These are phyloP conservation scores for Ophiorrhiza pumila DNA, from an alignment of 257 asterid species.

Conservation along the genomic window DNA sequence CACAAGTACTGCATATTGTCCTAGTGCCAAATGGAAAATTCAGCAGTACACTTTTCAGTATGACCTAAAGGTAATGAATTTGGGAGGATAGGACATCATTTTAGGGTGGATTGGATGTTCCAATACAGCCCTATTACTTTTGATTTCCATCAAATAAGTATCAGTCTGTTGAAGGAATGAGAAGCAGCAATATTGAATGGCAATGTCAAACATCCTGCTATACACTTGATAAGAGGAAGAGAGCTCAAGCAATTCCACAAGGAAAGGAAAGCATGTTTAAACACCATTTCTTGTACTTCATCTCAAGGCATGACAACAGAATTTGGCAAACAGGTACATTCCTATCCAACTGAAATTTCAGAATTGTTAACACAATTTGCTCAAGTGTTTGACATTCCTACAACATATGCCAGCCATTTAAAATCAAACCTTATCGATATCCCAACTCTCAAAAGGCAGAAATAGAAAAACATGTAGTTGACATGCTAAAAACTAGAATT, in stretches of 20 bases:
- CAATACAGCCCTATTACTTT: not conserved
- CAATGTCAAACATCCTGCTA: not conserved
- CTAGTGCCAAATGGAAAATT: not conserved
- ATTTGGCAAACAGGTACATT: too few species aligned
- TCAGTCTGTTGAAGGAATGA: not conserved
- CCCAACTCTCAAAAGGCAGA: too few species aligned
- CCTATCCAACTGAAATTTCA: not conserved
- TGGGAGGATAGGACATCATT: not conserved
- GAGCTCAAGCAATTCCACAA: not conserved
- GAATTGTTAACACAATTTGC: not conserved
- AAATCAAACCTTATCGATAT: not conserved
- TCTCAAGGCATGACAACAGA: too few species aligned
- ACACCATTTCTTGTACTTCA: too few species aligned
- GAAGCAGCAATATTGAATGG: not conserved
- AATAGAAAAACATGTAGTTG: too few species aligned
- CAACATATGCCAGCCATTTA: not conserved
- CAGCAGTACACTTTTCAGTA: not conserved
- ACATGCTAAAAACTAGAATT: too few species aligned
- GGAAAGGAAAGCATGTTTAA: too few species aligned
- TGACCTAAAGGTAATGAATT: not conserved
- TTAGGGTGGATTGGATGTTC: not conserved
- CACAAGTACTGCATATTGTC: not conserved
- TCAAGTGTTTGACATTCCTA: not conserved
- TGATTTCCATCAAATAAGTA: not conserved
- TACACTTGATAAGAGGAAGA: not conserved